A percentile compares a stretch with the other conserved stretches of the same genome.
These are phyloP conservation scores for Agrostemma githago DNA, from an alignment of 148 eudicot species.

Conservation along the genomic window DNA sequence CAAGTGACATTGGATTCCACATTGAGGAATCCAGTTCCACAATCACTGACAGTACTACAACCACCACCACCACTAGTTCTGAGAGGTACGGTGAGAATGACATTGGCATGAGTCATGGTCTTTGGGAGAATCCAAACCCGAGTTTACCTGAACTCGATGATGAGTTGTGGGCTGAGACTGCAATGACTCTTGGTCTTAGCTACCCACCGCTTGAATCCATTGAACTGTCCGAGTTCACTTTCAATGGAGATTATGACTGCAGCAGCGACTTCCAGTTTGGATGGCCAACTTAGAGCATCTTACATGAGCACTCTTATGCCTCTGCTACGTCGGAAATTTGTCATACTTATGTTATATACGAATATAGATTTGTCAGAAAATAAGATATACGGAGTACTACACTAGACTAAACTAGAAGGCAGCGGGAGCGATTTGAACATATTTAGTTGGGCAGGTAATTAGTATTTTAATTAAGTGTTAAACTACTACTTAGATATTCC, in stretches of 20 bases:
- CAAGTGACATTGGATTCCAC: conserved; percentile 26
- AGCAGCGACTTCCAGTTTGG: conserved; percentile 26
- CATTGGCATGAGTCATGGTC: conserved; percentile 29
- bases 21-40: conserved; percentile 28
- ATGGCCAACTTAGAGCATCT: conserved; percentile 24
- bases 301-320: not conserved
- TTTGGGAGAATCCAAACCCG: conserved; percentile 42
- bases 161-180: conserved; percentile 53
- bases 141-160: conserved; percentile 69
- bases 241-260: conserved; percentile 22
- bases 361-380: conserved; percentile 9
- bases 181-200: conserved; percentile 39
- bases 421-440: conserved; percentile 5
- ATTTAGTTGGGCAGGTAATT: conserved; percentile 1
- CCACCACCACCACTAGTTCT: conserved; percentile 16
- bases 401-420: not conserved
- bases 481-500: not conserved
- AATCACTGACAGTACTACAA: conserved; percentile 22
- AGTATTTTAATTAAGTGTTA: not conserved
- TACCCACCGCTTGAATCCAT: conserved; percentile 22
- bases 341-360: not conserved
- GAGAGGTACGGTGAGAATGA: conserved; percentile 42
- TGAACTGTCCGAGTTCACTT: conserved; percentile 11
- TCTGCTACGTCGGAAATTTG: not conserved
- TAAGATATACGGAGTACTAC: conserved; percentile 5